Conservation (phyloP, 2,329 filamentous ascomycete species). For the Scedosporium boydii region DNA sequence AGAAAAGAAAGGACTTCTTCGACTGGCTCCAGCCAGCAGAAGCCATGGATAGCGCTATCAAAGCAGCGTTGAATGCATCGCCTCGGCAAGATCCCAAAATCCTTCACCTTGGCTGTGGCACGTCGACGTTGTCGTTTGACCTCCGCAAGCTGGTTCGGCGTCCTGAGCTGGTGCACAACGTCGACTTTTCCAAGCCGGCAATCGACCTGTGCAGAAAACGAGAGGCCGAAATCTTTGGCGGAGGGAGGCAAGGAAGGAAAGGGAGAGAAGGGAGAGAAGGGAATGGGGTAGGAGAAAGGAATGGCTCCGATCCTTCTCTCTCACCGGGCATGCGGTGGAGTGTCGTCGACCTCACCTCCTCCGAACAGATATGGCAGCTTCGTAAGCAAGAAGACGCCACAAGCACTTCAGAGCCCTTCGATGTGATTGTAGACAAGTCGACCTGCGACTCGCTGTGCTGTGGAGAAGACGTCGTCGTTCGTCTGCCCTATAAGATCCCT, state of each 20-base stretch:
- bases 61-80: not conserved
- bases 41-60: not conserved
- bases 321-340: not conserved
- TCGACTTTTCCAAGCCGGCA: conserved; percentile 1
- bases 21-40: conserved; percentile 4
- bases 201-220: not conserved
- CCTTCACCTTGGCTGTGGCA: conserved; percentile 3
- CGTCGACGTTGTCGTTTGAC: conserved; percentile 1
- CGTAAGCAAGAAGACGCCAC: not conserved
- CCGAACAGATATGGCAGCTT: not conserved
- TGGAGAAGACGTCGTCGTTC: not conserved
- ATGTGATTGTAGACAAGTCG: conserved; percentile 4
- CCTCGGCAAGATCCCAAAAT: not conserved
- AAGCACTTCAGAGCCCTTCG: not conserved
- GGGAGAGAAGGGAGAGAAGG: too few species aligned
- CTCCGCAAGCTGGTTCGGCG: not conserved
- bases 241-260: too few species aligned
- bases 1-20: not conserved
- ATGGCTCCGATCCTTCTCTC: not conserved
- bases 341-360: not conserved
- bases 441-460: conserved; percentile 4
- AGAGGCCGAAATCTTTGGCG: not conserved
- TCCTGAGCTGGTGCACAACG: conserved; percentile 1
- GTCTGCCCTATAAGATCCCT: not conserved
- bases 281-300: not conserved